A percentile compares a stretch with the other conserved stretches of the same genome.
phyloP scores from a whole-genome alignment of 208 protist species.

The Trypanosoma caninum region DNA sequence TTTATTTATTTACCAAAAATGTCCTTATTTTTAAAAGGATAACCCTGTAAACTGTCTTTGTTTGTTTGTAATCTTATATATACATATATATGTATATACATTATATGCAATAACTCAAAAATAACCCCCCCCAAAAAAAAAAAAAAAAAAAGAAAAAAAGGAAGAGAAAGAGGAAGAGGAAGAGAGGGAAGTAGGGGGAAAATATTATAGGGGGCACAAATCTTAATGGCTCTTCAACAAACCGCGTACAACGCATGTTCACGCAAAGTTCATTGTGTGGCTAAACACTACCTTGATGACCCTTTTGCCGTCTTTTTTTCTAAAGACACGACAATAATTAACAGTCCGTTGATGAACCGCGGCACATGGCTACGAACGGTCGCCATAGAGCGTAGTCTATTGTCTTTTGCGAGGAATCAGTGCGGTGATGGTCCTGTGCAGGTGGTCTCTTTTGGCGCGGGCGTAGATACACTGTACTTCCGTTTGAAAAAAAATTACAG shows the following conservation, averaged over 20 bases:
- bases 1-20: no score
- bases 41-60: no score
- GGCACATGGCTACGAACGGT: slow-evolving; percentile 86
- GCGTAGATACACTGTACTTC: slow-evolving; percentile 90
- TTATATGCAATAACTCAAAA: background rate
- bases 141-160: background rate
- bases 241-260: slow-evolving; percentile 88
- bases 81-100: background rate
- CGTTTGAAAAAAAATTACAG: slow-evolving; percentile 60
- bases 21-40: no score
- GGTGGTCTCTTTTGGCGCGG: slow-evolving; percentile 84
- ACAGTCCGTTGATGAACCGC: slow-evolving; percentile 91
- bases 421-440: slow-evolving; percentile 53
- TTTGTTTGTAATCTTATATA: background rate
- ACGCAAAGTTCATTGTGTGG: slow-evolving; percentile 85
- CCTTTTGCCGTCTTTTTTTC: slow-evolving; percentile 80
- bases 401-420: slow-evolving; percentile 39
- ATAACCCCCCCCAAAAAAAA: background rate
- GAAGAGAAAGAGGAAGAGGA: background rate
- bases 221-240: slow-evolving; percentile 72
- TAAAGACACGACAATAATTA: slow-evolving; percentile 81
- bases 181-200: background rate
- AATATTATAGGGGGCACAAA: no score
- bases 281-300: slow-evolving; percentile 82
- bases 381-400: slow-evolving; percentile 76